Percentiles rank a stretch among this genome's conserved stretches.
Conservation (phyloP, 208 protist species). For the Angomonas ambiguus region DNA sequence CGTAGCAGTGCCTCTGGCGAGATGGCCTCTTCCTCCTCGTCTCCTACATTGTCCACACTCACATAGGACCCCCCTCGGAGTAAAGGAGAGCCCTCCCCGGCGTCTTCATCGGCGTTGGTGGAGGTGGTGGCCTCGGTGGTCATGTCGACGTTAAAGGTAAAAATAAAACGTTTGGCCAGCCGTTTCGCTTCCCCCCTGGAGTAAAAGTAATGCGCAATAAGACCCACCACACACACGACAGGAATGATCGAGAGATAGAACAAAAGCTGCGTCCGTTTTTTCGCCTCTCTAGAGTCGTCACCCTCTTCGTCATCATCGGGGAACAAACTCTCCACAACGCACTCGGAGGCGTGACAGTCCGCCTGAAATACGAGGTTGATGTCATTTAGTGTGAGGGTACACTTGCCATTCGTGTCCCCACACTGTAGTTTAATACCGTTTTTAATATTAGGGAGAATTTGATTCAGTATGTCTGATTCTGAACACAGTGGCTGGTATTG, state of each 20-base stretch:
- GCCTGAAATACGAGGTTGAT: conserved; percentile 60
- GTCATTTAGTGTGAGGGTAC: conserved; percentile 55
- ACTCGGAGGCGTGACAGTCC: conserved; percentile 67
- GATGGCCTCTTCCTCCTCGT: conserved; percentile 7
- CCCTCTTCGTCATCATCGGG: conserved; percentile 15
- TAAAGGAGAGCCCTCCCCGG: background rate
- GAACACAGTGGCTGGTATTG: conserved; percentile 70
- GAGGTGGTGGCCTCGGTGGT: conserved; percentile 8
- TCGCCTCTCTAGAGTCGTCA: conserved; percentile 1
- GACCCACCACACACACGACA: conserved; percentile 23
- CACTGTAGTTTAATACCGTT: conserved; percentile 60
- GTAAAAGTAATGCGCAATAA: conserved; percentile 35
- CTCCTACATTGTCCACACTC: background rate
- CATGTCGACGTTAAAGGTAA: conserved; percentile 45
- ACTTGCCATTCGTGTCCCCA: conserved; percentile 20
- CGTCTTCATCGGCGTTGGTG: conserved; percentile 3
- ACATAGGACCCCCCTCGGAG: background rate
- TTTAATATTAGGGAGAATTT: conserved; percentile 52
- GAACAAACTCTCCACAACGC: conserved; percentile 50
- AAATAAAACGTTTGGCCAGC: conserved; percentile 46
- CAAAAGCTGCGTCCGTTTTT: conserved; percentile 20
- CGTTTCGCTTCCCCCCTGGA: conserved; percentile 22
- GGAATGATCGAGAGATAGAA: conserved; percentile 23
- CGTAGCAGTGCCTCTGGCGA: conserved; percentile 26
- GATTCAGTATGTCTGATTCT: conserved; percentile 29